Conservation (phyloP, 1,284 basidiomycete genomes). For the Schizophyllum amplum region DNA sequence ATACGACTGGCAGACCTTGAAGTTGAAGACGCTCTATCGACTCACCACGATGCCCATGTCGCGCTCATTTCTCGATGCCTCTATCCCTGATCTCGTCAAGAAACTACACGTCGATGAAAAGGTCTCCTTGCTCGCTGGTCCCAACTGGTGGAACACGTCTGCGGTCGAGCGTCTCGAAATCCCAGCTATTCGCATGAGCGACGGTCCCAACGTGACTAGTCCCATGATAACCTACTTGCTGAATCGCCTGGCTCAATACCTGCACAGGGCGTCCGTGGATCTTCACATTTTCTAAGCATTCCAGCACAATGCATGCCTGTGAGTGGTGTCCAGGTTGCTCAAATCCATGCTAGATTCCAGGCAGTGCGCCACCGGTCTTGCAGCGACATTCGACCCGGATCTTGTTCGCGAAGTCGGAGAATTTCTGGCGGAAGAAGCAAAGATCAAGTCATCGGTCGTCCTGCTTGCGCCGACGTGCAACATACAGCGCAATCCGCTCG, state of each 20-base stretch:
- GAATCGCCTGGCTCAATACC: slow-evolving; percentile 8
- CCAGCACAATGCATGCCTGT: slow-evolving; percentile 60
- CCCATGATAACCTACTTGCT: slow-evolving; percentile 1
- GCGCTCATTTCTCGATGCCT: slow-evolving; percentile 43
- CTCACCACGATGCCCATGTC: slow-evolving; percentile 13
- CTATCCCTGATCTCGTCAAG: slow-evolving; percentile 42
- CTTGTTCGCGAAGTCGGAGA: slow-evolving; percentile 45
- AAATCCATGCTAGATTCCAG: not conserved
- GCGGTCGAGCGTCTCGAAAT: slow-evolving; percentile 48
- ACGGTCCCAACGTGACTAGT: slow-evolving; percentile 48
- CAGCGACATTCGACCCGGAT: slow-evolving; percentile 53
- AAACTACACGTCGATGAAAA: slow-evolving; percentile 55
- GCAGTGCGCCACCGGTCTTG: slow-evolving; percentile 62
- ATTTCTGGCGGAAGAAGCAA: slow-evolving; percentile 55
- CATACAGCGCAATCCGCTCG: slow-evolving; percentile 56
- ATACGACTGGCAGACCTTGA: not conserved
- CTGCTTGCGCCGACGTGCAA: slow-evolving; percentile 66
- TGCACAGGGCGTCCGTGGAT: slow-evolving; percentile 53
- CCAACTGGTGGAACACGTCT: slow-evolving; percentile 68
- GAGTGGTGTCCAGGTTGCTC: slow-evolving; percentile 11
- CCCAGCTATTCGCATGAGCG: slow-evolving; percentile 58
- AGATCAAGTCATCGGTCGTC: slow-evolving; percentile 53
- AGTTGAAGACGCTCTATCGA: not conserved
- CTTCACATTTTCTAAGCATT: slow-evolving; percentile 54
- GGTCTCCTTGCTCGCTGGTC: slow-evolving; percentile 51